Conservation (phyloP, 2,329 filamentous ascomycete genomes). For the Aureobasidium sp. region DNA sequence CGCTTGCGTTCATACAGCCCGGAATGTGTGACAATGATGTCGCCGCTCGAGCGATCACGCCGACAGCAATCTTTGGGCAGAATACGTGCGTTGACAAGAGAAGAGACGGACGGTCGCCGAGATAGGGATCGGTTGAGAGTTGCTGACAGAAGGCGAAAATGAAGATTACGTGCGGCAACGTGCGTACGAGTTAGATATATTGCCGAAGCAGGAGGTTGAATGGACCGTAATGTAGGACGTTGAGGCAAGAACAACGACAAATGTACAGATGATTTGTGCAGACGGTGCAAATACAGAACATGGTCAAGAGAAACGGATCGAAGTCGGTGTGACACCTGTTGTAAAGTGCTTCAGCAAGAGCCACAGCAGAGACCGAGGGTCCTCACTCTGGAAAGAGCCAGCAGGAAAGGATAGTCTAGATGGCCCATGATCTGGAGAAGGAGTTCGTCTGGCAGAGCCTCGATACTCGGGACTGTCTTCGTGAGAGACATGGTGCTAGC, state of each 20-base stretch:
- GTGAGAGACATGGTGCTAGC: neutral
- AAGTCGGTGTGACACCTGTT: conserved; percentile 55
- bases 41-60: conserved; percentile 27
- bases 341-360: conserved; percentile 4
- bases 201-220: conserved; percentile 55
- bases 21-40: conserved; percentile 26
- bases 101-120: conserved; percentile 52
- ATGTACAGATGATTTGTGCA: conserved; percentile 48
- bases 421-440: conserved; percentile 39
- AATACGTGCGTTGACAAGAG: conserved; percentile 57
- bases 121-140: conserved; percentile 56
- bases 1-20: conserved; percentile 54
- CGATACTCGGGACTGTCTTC: neutral
- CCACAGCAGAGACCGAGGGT: neutral
- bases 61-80: conserved; percentile 55
- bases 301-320: conserved; percentile 57
- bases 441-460: conserved; percentile 36
- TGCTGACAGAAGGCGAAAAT: conserved; percentile 58
- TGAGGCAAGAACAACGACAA: conserved; percentile 52
- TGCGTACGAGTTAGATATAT: conserved; percentile 64
- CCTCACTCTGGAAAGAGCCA: conserved; percentile 35
- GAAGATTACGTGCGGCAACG: conserved; percentile 56
- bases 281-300: conserved; percentile 57
- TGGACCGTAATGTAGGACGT: conserved; percentile 51
- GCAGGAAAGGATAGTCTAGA: conserved; percentile 42